phyloP scores from a whole-genome alignment of 140 eudicot species.

The Cichorium intybus region DNA sequence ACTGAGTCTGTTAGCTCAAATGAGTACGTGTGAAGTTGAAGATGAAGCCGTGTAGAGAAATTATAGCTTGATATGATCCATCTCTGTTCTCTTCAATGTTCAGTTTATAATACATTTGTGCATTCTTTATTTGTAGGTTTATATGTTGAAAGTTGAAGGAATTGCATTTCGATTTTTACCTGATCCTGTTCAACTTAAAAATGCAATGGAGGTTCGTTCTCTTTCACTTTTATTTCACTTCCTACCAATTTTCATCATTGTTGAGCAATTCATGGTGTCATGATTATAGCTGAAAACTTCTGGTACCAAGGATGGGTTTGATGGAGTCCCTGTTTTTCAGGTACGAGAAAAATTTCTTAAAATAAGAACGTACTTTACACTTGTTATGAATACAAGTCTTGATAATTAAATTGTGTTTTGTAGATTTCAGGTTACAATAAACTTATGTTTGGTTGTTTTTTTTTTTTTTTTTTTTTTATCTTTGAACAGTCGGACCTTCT shows the following conservation, averaged over 20 bases:
- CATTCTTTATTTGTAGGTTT: conserved; percentile 49
- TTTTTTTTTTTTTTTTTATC: conserved; percentile 6
- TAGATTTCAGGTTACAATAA: too few relatives aligned
- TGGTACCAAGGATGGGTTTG: conserved; percentile 63
- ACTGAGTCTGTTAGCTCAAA: neutral
- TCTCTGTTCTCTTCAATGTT: neutral
- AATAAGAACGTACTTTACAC: too few relatives aligned
- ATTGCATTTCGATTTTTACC: conserved; percentile 96
- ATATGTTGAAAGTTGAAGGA: conserved; percentile 89
- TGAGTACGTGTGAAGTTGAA: neutral
- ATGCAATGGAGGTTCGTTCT: conserved; percentile 76
- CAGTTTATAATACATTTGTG: neutral
- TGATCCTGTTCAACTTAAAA: conserved; percentile 89
- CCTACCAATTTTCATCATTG: neutral
- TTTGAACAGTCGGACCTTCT: conserved; percentile 73
- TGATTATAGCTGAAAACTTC: conserved; percentile 69
- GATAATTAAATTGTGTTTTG: too few relatives aligned
- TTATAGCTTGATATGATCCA: neutral
- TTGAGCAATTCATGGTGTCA: neutral
- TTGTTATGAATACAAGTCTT: too few relatives aligned
- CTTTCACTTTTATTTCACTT: too few relatives aligned
- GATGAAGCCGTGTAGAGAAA: too few relatives aligned
- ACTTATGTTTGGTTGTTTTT: conserved; percentile 3
- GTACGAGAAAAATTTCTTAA: conserved; percentile 38
- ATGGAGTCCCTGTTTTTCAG: conserved; percentile 98